Evolutionary conservation across 768 basidiomycete genomes (phyloP).

Genomic region (Termitomyces heimii): DNA sequence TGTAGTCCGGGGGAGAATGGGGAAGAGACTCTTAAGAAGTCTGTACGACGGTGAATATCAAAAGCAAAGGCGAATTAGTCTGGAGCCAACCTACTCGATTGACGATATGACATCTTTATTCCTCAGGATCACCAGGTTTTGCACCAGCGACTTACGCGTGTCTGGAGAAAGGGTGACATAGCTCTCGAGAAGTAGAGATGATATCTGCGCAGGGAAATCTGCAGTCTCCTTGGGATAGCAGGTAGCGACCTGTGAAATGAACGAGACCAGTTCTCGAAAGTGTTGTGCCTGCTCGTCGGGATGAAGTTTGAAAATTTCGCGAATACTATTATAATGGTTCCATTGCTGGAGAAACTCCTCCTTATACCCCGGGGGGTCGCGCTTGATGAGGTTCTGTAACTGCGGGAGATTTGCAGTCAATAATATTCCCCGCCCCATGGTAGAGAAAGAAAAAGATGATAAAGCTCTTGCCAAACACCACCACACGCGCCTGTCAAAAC

Average conservation of each 20-base stretch:
- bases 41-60: constrained; percentile 33
- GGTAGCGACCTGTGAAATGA: constrained; percentile 79
- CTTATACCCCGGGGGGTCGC: constrained; percentile 83
- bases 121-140: constrained; percentile 88
- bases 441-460: constrained; percentile 3
- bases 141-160: constrained; percentile 77
- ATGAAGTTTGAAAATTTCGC: constrained; percentile 77
- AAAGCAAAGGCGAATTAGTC: neutral
- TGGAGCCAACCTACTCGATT: constrained; percentile 62
- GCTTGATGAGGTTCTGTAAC: constrained; percentile 94
- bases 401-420: constrained; percentile 90
- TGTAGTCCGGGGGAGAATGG: constrained; percentile 89
- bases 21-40: constrained; percentile 87
- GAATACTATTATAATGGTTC: constrained; percentile 87
- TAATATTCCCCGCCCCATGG: constrained; percentile 64
- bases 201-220: constrained; percentile 78
- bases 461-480: constrained; percentile 13
- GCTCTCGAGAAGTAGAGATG: constrained; percentile 70
- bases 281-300: constrained; percentile 83
- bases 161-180: constrained; percentile 74
- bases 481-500: neutral
- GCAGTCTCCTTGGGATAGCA: constrained; percentile 92
- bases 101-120: constrained; percentile 92
- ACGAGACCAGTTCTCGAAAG: constrained; percentile 83
- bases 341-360: constrained; percentile 97